Evolutionary conservation across 2,329 filamentous ascomycete species (phyloP).

Genomic region (Trichoderma sp.): DNA sequence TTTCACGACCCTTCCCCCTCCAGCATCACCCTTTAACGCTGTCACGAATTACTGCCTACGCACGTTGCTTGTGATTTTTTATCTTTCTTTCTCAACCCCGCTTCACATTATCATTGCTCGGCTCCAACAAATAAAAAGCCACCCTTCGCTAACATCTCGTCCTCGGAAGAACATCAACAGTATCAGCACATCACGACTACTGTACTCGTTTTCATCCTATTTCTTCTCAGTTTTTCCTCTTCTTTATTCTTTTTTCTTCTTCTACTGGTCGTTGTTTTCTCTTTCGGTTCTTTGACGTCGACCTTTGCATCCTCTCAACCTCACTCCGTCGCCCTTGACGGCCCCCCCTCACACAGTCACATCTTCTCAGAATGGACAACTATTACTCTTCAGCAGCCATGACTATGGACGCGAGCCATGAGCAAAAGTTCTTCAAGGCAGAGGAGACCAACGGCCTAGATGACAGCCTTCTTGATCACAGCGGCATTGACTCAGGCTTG

Average conservation of each 20-base stretch:
- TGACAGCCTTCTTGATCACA: conserved; percentile 59
- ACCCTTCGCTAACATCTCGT: conserved; percentile 14
- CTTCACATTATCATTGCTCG: conserved; percentile 4
- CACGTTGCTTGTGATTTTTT: conserved; percentile 1
- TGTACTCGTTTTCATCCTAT: background rate
- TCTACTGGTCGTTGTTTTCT: background rate
- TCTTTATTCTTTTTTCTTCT: background rate
- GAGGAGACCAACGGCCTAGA: conserved; percentile 62
- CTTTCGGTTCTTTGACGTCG: conserved; percentile 7
- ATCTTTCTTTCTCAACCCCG: conserved; percentile 2
- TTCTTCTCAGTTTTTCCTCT: background rate
- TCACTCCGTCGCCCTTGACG: conserved; percentile 3
- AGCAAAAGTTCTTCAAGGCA: conserved; percentile 58
- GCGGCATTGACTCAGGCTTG: conserved; percentile 57
- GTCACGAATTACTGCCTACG: conserved; percentile 10
- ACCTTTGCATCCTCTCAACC: background rate
- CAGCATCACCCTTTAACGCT: background rate
- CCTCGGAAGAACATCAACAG: background rate
- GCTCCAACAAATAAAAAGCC: conserved; percentile 1
- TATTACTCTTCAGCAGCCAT: conserved; percentile 51
- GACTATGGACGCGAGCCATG: conserved; percentile 52
- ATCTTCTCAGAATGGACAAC: conserved; percentile 29
- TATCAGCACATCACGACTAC: conserved; percentile 16
- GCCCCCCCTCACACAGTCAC: background rate
- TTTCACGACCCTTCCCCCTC: conserved; percentile 2